These are phyloP conservation scores for Halophytophthora batemanensis DNA, from an alignment of 352 stramenopile species.

Conservation along the genomic window DNA sequence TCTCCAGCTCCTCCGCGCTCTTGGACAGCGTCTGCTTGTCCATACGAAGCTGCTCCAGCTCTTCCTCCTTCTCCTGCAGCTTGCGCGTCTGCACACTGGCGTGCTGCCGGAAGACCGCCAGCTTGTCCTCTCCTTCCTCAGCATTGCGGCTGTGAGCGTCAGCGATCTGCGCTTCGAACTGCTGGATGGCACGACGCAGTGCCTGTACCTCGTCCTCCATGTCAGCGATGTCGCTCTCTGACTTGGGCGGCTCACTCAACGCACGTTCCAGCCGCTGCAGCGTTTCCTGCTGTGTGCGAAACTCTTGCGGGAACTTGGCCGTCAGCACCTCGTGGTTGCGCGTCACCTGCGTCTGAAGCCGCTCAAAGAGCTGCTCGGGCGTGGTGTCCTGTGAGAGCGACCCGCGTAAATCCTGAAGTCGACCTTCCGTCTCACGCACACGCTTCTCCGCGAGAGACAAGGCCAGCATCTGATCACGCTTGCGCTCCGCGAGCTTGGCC, in stretches of 20 bases:
- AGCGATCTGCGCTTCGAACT: constrained; percentile 69
- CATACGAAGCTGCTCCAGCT: constrained; percentile 65
- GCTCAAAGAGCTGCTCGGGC: constrained; percentile 87
- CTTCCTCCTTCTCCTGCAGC: constrained; percentile 85
- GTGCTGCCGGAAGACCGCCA: constrained; percentile 90
- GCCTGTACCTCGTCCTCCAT: constrained; percentile 82
- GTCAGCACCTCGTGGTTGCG: constrained; percentile 68
- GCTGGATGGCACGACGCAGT: constrained; percentile 54
- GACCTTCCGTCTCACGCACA: constrained; percentile 63
- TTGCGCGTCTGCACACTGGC: constrained; percentile 87
- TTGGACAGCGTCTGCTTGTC: constrained; percentile 60
- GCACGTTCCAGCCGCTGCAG: constrained; percentile 71
- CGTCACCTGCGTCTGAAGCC: constrained; percentile 74
- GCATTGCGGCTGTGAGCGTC: constrained; percentile 53
- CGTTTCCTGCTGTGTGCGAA: constrained; percentile 70
- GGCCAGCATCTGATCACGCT: constrained; percentile 85
- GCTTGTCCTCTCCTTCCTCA: constrained; percentile 80
- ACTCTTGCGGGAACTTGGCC: constrained; percentile 73
- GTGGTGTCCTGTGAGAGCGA: constrained; percentile 72
- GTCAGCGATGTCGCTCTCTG: constrained; percentile 83
- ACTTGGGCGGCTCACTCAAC: constrained; percentile 76
- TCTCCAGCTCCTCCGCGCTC: constrained; percentile 74
- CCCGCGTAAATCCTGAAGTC: constrained; percentile 69
- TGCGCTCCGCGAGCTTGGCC: constrained; percentile 86
- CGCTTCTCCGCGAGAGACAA: constrained; percentile 84